Evolutionary conservation across 129 eudicot species (phyloP).

Genomic region (Flaveria bidentis): DNA sequence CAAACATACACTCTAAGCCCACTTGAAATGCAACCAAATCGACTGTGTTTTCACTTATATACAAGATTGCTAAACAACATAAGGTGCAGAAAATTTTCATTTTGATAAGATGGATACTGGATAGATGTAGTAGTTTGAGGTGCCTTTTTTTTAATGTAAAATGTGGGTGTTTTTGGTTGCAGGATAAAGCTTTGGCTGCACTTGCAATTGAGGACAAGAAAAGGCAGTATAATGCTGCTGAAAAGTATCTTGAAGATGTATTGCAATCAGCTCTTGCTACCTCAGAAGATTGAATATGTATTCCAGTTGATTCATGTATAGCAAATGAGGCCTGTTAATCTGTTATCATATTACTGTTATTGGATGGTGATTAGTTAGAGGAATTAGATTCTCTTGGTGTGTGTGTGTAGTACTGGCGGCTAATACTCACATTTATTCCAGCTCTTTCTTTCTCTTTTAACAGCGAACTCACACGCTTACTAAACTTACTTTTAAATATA

Average conservation of each 20-base stretch:
- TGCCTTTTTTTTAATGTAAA: neutral
- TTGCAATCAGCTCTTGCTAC: constrained; percentile 91
- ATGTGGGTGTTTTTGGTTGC: constrained; percentile 24
- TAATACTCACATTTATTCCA: neutral
- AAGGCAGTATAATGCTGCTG: constrained; percentile 89
- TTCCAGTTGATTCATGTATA: constrained; percentile 12
- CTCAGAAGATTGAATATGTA: constrained; percentile 35
- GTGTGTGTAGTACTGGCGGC: too few species aligned
- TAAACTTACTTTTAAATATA: too few species aligned
- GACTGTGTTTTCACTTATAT: neutral
- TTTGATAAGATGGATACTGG: neutral
- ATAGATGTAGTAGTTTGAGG: neutral
- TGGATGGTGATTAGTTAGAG: neutral
- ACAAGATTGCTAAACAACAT: neutral
- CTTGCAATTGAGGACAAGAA: constrained; percentile 93
- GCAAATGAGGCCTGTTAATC: neutral
- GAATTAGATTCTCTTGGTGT: neutral
- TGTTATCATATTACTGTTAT: constrained; percentile 2
- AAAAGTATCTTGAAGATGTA: constrained; percentile 92
- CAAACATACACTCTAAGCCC: neutral
- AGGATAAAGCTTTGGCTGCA: constrained; percentile 98
- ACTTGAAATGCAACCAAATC: neutral
- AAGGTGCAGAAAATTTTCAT: neutral
- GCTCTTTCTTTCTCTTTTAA: too few species aligned
- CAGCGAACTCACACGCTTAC: too few species aligned